Percentiles rank a stretch among this genome's conserved stretches.
phyloP scores from a whole-genome alignment of 2,329 filamentous ascomycete species.

The Fusarium virguliforme region DNA sequence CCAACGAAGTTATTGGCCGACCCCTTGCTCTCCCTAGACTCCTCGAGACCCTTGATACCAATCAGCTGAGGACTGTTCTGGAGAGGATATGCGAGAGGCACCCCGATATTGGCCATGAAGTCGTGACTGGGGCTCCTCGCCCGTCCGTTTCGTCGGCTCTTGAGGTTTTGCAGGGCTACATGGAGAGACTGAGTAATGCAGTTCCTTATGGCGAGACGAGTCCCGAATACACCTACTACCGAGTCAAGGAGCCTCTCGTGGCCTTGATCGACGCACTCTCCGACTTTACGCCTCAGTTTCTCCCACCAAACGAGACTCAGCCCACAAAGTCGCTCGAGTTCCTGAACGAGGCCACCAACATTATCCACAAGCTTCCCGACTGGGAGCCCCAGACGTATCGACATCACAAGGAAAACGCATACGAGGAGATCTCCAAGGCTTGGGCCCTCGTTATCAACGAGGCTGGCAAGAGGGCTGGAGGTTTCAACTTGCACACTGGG shows the following conservation, averaged over 20 bases:
- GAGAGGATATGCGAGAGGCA: constrained; percentile 92
- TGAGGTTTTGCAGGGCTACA: constrained; percentile 85
- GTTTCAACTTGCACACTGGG: constrained; percentile 89
- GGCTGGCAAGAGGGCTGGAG: constrained; percentile 90
- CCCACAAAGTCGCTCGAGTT: constrained; percentile 87
- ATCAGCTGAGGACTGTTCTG: constrained; percentile 88
- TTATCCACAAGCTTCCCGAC: constrained; percentile 90
- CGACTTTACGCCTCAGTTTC: constrained; percentile 96
- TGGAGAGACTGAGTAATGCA: constrained; percentile 81
- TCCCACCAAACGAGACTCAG: constrained; percentile 91
- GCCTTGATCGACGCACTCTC: constrained; percentile 90
- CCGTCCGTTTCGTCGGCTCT: constrained; percentile 87
- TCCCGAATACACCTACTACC: constrained; percentile 95
- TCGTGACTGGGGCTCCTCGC: constrained; percentile 87
- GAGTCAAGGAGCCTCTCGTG: constrained; percentile 85
- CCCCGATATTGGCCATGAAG: constrained; percentile 87
- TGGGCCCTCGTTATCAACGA: constrained; percentile 95
- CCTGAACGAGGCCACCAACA: constrained; percentile 89
- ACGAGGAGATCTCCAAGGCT: constrained; percentile 94
- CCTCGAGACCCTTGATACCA: constrained; percentile 92
- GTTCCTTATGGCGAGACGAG: constrained; percentile 89
- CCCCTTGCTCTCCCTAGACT: constrained; percentile 76
- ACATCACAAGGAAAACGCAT: constrained; percentile 93
- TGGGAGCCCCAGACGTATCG: constrained; percentile 93
- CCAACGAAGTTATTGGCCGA: constrained; percentile 76